Evolutionary conservation across 768 basidiomycete species (phyloP).

Genomic region (Coprinellus aureogranulatus): DNA sequence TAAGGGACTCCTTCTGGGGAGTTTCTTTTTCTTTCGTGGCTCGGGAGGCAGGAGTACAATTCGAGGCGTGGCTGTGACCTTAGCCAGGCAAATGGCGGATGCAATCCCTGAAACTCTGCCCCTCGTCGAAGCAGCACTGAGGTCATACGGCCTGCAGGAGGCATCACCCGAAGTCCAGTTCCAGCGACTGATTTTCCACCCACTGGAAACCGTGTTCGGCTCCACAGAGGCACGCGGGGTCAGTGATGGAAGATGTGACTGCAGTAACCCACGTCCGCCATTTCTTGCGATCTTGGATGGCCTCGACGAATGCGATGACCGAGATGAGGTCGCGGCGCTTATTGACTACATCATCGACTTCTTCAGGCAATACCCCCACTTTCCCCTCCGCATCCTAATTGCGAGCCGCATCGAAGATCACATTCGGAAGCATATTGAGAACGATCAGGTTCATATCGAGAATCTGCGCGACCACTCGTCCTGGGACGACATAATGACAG

Average conservation of each 20-base stretch:
- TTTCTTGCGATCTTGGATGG: too few relatives aligned
- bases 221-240: too few relatives aligned
- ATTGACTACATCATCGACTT: not conserved
- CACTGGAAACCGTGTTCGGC: too few relatives aligned
- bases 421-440: not conserved
- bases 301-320: conserved; percentile 5
- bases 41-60: not conserved
- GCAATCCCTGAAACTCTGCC: not conserved
- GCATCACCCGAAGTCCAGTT: not conserved
- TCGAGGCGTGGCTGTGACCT: not conserved
- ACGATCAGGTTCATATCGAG: not conserved
- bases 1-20: not conserved
- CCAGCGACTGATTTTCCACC: not conserved
- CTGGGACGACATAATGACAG: not conserved
- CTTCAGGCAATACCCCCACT: not conserved
- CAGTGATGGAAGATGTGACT: too few relatives aligned
- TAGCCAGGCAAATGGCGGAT: not conserved
- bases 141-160: not conserved
- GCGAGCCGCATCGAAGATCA: not conserved
- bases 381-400: not conserved
- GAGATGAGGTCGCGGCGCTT: not conserved
- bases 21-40: conserved; percentile 5
- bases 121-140: not conserved
- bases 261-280: too few relatives aligned
- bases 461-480: not conserved